Conservation (phyloP, 495 filamentous ascomycete species). For the Neurospora sp. region DNA sequence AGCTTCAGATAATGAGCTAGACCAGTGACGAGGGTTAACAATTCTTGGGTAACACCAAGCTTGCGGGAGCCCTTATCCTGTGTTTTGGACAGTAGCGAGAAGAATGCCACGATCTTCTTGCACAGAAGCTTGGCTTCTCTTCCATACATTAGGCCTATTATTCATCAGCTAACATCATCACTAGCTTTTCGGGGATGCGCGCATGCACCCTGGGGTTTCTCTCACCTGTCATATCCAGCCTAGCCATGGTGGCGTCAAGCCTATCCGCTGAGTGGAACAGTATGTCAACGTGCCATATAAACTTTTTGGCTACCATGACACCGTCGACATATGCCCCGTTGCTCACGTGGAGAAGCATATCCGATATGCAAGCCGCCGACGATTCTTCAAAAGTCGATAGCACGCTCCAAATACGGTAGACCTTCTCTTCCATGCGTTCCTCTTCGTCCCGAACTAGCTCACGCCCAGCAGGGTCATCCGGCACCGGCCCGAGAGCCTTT, state of each 20-base stretch:
- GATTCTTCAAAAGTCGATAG: slow-evolving; percentile 96
- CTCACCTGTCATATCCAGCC: slow-evolving; percentile 65
- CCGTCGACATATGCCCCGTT: slow-evolving; percentile 95
- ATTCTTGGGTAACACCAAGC: slow-evolving; percentile 92
- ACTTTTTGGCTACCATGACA: slow-evolving; percentile 89
- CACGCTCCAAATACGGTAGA: slow-evolving; percentile 96
- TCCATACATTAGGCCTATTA: slow-evolving; percentile 71
- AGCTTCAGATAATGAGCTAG: slow-evolving; percentile 98
- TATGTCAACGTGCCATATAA: slow-evolving; percentile 92
- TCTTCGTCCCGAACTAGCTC: slow-evolving; percentile 72
- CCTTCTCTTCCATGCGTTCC: slow-evolving; percentile 93
- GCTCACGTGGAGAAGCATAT: slow-evolving; percentile 98
- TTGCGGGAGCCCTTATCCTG: slow-evolving; percentile 81
- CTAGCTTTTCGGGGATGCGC: background rate
- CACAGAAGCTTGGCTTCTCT: slow-evolving; percentile 95
- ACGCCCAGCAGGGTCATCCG: slow-evolving; percentile 65
- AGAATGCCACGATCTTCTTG: slow-evolving; percentile 99
- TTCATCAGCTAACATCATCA: slow-evolving; percentile 7
- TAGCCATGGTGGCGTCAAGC: slow-evolving; percentile 61
- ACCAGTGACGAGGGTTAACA: slow-evolving; percentile 89
- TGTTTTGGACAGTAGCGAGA: slow-evolving; percentile 83
- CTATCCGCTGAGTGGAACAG: slow-evolving; percentile 83
- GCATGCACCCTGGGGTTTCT: background rate
- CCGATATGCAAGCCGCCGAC: slow-evolving; percentile 94
- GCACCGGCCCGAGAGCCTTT: slow-evolving; percentile 37